Evolutionary conservation across 331 rosid species (phyloP).

Genomic region (Dryas integrifolia): DNA sequence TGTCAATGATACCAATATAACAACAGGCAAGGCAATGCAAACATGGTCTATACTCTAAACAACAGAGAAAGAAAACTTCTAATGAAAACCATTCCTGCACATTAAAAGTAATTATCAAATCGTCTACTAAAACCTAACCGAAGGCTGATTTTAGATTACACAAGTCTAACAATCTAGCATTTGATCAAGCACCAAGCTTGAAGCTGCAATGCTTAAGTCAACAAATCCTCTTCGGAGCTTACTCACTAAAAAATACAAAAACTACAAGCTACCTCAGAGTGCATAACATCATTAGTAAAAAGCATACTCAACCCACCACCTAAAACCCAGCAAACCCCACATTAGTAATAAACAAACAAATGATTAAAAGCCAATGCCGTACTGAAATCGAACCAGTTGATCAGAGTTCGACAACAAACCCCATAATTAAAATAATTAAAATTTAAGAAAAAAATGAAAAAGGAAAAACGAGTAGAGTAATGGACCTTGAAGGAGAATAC

Average conservation of each 20-base stretch:
- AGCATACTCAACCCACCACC: background rate
- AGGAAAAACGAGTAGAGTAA: background rate
- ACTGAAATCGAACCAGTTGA: conserved; percentile 15
- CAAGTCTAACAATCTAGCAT: conserved; percentile 1
- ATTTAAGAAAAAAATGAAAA: background rate
- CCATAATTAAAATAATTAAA: conserved; percentile 14
- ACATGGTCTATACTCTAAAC: background rate
- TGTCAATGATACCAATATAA: background rate
- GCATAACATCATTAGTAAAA: conserved; percentile 2
- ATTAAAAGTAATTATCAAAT: background rate
- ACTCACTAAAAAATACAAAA: background rate
- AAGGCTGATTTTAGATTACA: background rate
- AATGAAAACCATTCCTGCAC: background rate
- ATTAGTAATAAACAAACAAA: background rate
- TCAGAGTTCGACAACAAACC: background rate
- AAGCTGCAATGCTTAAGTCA: background rate
- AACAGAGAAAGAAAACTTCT: background rate
- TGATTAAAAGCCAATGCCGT: conserved; percentile 29
- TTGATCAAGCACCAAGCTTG: conserved; percentile 6
- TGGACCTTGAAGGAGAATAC: conserved; percentile 71
- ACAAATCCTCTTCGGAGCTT: background rate
- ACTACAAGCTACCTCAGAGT: background rate
- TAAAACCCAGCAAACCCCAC: conserved; percentile 19
- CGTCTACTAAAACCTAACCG: background rate
- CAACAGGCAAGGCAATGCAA: conserved; percentile 3